Evolutionary conservation across 2,329 filamentous ascomycete species (phyloP), one percentile per base, ranked within the genome.

Genomic region (Raffaelea arxii): DNA sequence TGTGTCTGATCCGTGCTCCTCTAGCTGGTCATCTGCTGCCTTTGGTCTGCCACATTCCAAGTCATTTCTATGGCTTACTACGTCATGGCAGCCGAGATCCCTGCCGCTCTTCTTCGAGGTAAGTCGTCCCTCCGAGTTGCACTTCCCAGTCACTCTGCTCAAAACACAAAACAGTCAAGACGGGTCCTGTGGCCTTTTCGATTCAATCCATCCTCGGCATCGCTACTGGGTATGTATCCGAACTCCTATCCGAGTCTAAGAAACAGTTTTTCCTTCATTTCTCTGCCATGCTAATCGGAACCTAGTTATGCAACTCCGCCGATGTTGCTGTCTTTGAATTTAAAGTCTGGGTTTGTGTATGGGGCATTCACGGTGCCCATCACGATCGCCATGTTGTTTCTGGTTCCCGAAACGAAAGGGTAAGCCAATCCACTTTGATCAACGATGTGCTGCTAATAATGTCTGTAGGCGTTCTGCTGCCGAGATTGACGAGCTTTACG

Each of bases 401-500:
- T 40, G n/a, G 25, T 49, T 14, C 44, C 47, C 16, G 47, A 49
- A 41, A 49, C 47, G 19, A 46, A 46, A 25, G 41, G 47, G 37
- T 23, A 37, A 37, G 35, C 6, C 6, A 30, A 30, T 16, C 27
- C 27, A 16, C 16, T 30, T 30, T 30, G 9, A 30, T 9, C 27
- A 30, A 9, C 27, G n/a, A n/a, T n/a, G n/a, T n/a, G n/a, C n/a
- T 9, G 27, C 9, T 16, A 30, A 9, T 30, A 16, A 30, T 16
- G 9, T 21, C 11, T 39, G 37, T 39, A 39, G 38, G 19, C 48
- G 45, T 24, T 50, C 48, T 2, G 42, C 48, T 3, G 48, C 48
- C 12, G 48, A 50, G 45, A 50, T 50, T 24, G 48, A 47, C 38
- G 48, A 47, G 41, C 38, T 50, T 27, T 50, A 47, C 30, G 48